Evolutionary conservation across 192 early-diverging fungal genomes (phyloP).

Genomic region (Podila verticillata): DNA sequence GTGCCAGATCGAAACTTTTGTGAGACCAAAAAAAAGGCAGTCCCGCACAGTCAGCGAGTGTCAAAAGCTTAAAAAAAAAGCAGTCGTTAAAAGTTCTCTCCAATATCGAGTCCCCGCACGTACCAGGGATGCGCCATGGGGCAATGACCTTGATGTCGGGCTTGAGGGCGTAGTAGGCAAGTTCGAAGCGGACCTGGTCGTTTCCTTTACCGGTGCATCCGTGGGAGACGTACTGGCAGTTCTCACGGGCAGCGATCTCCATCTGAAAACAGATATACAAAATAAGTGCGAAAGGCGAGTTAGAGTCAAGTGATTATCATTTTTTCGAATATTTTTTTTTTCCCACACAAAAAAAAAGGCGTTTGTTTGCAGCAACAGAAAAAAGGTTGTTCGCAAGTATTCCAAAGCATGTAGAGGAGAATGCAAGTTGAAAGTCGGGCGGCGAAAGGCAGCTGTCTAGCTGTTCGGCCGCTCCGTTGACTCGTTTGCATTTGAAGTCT

Average conservation of each 20-base stretch:
- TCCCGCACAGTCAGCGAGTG: not conserved
- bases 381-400: too few species aligned
- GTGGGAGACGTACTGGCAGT: constrained; percentile 97
- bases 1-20: not conserved
- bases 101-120: not conserved
- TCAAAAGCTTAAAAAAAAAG: not conserved
- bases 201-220: constrained; percentile 99
- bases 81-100: not conserved
- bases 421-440: not conserved
- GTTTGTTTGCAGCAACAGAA: too few species aligned
- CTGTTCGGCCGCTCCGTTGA: too few species aligned
- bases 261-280: constrained; percentile 66
- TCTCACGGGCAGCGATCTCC: constrained; percentile 91
- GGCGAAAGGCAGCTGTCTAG: not conserved
- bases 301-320: too few species aligned
- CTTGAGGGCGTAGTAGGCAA: constrained; percentile 96
- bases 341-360: not conserved
- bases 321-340: not conserved
- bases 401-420: not conserved
- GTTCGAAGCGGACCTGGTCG: constrained; percentile 99
- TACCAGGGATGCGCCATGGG: constrained; percentile 93
- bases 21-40: constrained; percentile 3
- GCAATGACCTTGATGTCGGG: constrained; percentile 96
- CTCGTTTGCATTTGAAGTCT: not conserved
- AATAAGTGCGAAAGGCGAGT: not conserved